Conservation (phyloP, 371 early-diverging fungal genomes). For the Lichtheimia ramosa region DNA sequence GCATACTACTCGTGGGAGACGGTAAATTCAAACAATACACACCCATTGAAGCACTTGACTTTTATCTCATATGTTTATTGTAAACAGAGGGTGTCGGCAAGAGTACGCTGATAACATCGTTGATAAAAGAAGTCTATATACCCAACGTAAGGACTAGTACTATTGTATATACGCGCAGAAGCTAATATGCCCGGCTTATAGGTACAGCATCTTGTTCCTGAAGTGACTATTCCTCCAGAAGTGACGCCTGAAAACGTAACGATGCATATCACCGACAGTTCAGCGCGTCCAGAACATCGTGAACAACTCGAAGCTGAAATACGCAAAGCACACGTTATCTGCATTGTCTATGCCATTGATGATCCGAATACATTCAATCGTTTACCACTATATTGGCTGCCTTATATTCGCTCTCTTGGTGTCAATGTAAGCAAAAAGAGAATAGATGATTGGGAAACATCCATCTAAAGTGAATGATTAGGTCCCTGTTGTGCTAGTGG, state of each 20-base stretch:
- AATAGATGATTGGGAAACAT: background rate
- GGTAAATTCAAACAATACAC: constrained; percentile 53
- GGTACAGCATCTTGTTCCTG: constrained; percentile 96
- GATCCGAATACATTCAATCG: constrained; percentile 82
- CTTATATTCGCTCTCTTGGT: constrained; percentile 86
- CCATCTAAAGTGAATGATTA: constrained; percentile 18
- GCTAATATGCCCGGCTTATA: constrained; percentile 21
- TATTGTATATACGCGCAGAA: background rate
- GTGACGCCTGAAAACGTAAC: constrained; percentile 95
- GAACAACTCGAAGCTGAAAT: constrained; percentile 89
- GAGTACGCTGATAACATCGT: constrained; percentile 91
- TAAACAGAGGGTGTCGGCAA: constrained; percentile 89
- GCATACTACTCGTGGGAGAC: constrained; percentile 88
- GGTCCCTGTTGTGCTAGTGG: constrained; percentile 96
- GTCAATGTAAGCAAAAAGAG: constrained; percentile 67
- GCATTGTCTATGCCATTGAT: constrained; percentile 92
- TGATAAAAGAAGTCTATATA: constrained; percentile 94
- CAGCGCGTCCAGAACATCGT: constrained; percentile 85
- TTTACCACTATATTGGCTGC: constrained; percentile 88
- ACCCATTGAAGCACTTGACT: background rate
- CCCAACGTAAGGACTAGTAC: constrained; percentile 69
- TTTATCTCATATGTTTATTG: background rate
- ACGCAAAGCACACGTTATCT: constrained; percentile 93
- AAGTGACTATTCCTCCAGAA: constrained; percentile 97
- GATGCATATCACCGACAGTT: constrained; percentile 95